Base-by-base conservation (phyloP, 306 rosid genomes). In the Ormosia semicastrata region DNA sequence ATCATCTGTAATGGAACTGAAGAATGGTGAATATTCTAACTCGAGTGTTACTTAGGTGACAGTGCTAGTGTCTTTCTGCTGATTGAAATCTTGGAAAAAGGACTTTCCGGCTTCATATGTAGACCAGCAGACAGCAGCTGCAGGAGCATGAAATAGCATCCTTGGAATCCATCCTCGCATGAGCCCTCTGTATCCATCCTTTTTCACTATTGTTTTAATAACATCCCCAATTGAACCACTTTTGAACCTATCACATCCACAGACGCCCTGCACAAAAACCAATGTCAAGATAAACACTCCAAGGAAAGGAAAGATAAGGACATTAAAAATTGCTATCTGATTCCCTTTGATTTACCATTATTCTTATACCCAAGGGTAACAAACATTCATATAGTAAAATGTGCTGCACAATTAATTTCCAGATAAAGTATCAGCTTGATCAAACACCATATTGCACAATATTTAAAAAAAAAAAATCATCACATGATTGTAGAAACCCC, bases 71-170 rank as follows among this genome's bases (percentile, higher is more conserved):
- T 79, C 85, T 40, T 81, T 72, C 57, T 80, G 75, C 29, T 66
- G 74, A n/a, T 90, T 92, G 62, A 87, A 67, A 49, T 90, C 93
- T 73, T 90, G 91, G 84, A 96, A 93, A 82, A 92, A 92, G 44
- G 89, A 79, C 85, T 96, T 96, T 32, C 90, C 89, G 30, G 97
- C 97, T 91, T 96, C 99, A 76, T 96, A 96, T 33, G 98, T 96
- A 14, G 99, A 92, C 99, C 99, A 96, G 89, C 95, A 92, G 72
- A 96, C 93, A 14, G 99, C 97, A 36, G 99, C 99, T 8, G 99
- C 99, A 6, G 99, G 99, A 78, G 99, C 94, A 74, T 96, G 99
- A 77, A 96, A 96, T 57, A 96, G 97, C 96, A 90, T 92, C 89
- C 98, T 90, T 24, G 99, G 99, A 82, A 85, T 84, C 99, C 99